Base-by-base conservation (phyloP, 2,329 filamentous ascomycete genomes). In the Nothopassalora personata region DNA sequence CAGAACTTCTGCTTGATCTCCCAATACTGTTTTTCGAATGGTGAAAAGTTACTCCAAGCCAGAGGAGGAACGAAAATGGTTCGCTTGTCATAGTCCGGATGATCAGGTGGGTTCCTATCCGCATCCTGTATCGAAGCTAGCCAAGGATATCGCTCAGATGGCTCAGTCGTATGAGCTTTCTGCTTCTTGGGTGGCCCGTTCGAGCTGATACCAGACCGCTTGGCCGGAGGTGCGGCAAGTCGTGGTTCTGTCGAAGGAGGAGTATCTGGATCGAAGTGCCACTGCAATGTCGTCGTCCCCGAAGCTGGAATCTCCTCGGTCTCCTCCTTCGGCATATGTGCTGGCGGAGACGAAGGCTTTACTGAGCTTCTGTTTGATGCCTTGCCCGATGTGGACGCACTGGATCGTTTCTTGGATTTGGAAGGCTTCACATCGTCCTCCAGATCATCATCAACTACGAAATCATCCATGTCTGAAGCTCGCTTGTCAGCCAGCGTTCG, bases 11-110 rank as follows among this genome's bases (percentile, higher is more conserved):
- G 89, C 77, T 99, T 99, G 74, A 99, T 97, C 70, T 96, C 91
- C 94, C 94, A 99, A 73, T 99, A 99, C 72, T 99, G 94, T 74
- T 91, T 95, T 75, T 99, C 94, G 65, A 99, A 99, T 0, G 93
- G 84, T 0, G 92, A 95, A 72, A 99, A 97, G 28, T 89, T 87
- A 31, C 77, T 77, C 86, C 87, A 96, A 0, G 91, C 90, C 34
- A 80, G 71, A 0, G 90, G 89, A 0, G 94, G 94, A 34, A 99
- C 88, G 73, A 87, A 96, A n/a, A 99, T 82, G 0, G 91, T 95
- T 19, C 90, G 83, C 8, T 91, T 90, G 68, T 99, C 92, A 68
- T 93, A 96, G 58, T 99, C 93, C 0, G 92, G 88, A 72, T 97
- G 86, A 9, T 83, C 87, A 0, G 84, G 83, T 0, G 87, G 83